Evolutionary conservation across 192 early-diverging fungal genomes (phyloP).

Genomic region (Umbelopsis isabellina): DNA sequence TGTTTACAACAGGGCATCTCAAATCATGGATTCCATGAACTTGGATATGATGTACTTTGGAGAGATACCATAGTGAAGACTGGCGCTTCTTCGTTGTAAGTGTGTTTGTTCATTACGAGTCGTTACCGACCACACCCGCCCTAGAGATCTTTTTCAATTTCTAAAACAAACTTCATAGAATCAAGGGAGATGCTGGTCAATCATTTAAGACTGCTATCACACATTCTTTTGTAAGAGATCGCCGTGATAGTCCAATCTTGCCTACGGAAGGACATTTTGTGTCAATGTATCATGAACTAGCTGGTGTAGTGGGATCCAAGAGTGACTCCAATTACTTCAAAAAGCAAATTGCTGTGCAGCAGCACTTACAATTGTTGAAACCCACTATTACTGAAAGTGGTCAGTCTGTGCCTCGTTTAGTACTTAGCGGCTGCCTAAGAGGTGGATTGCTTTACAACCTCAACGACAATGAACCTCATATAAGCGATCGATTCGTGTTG

Average conservation of each 20-base stretch:
- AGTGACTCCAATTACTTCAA: constrained; percentile 79
- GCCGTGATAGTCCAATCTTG: constrained; percentile 76
- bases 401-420: neutral
- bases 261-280: constrained; percentile 72
- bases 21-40: constrained; percentile 52
- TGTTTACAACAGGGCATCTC: constrained; percentile 1
- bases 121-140: too few relatives aligned
- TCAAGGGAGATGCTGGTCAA: constrained; percentile 83
- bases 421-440: constrained; percentile 25
- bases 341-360: constrained; percentile 70
- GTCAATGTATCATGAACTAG: constrained; percentile 63
- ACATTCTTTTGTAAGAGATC: constrained; percentile 69
- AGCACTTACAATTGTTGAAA: constrained; percentile 3
- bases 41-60: constrained; percentile 72
- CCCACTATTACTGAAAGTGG: neutral
- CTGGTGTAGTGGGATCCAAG: constrained; percentile 75
- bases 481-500: constrained; percentile 85
- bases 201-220: constrained; percentile 79
- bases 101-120: neutral
- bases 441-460: constrained; percentile 41
- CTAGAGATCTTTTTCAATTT: too few relatives aligned
- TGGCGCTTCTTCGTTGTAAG: constrained; percentile 24
- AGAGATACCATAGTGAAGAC: constrained; percentile 39
- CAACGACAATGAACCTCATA: constrained; percentile 62
- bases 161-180: constrained; percentile 36